A percentile compares a stretch with the other conserved stretches of the same genome.
phyloP scores from a whole-genome alignment of 2,329 filamentous ascomycete species.

The Phialocephala sp. region DNA sequence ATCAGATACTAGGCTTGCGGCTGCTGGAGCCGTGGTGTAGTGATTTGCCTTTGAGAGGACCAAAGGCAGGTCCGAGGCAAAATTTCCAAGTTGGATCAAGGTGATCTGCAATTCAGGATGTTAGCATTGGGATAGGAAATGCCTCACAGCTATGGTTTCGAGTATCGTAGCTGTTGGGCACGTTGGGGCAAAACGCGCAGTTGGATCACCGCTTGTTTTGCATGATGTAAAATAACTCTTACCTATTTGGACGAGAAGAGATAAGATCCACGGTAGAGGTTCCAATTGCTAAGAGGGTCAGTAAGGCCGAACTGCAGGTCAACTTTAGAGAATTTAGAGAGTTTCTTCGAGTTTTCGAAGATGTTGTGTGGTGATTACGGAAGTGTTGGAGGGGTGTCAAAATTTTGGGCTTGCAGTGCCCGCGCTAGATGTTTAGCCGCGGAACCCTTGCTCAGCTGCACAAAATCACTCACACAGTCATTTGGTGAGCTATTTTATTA shows the following conservation, averaged over 20 bases:
- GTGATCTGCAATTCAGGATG: constrained; percentile 24
- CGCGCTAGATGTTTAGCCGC: constrained; percentile 12
- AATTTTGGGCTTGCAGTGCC: constrained; percentile 10
- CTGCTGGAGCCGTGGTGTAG: constrained; percentile 65
- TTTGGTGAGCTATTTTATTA: constrained; percentile 1
- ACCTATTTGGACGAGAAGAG: not conserved
- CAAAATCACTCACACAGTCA: constrained; percentile 8
- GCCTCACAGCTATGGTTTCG: not conserved
- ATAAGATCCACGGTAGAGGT: not conserved
- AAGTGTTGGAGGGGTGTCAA: not conserved
- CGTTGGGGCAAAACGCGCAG: not conserved
- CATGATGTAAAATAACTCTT: not conserved
- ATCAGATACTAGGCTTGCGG: constrained; percentile 67
- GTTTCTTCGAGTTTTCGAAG: constrained; percentile 11
- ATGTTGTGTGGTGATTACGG: constrained; percentile 1
- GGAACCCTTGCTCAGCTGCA: not conserved
- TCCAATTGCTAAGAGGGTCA: not conserved
- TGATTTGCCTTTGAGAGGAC: constrained; percentile 66
- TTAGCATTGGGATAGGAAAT: constrained; percentile 14
- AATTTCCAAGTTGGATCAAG: constrained; percentile 19
- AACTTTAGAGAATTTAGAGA: not conserved
- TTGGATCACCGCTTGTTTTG: constrained; percentile 3
- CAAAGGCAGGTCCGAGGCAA: constrained; percentile 60
- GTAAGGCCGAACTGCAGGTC: not conserved
- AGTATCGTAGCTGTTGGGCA: constrained; percentile 3